Percentiles rank a stretch among this genome's conserved stretches.
Conservation (phyloP, 1,284 basidiomycete genomes). For the Pulchroboletus neoregius region DNA sequence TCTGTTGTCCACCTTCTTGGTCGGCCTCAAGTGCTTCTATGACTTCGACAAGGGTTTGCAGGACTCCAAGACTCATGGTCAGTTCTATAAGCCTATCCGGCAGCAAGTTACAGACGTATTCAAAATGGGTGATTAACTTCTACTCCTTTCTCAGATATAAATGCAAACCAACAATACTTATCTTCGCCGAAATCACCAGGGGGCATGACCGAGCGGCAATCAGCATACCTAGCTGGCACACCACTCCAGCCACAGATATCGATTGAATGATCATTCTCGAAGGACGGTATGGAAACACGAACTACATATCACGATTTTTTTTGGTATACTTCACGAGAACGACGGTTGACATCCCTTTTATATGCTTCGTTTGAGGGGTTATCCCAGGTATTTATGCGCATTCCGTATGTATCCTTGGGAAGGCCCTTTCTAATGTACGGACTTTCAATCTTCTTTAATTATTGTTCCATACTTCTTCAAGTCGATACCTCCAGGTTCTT, state of each 20-base stretch:
- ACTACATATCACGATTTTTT: conserved; percentile 4
- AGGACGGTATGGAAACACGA: neutral
- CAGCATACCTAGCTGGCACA: conserved; percentile 30
- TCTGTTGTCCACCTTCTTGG: conserved; percentile 63
- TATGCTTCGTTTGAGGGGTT: conserved; percentile 1
- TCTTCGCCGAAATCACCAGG: conserved; percentile 38
- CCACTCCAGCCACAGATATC: conserved; percentile 45
- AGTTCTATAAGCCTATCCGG: conserved; percentile 42
- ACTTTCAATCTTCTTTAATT: conserved; percentile 21
- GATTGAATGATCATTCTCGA: conserved; percentile 39
- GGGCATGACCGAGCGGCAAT: conserved; percentile 45
- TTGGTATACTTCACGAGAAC: conserved; percentile 5
- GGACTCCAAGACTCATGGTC: conserved; percentile 68
- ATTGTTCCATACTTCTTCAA: conserved; percentile 9
- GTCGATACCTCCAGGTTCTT: conserved; percentile 4
- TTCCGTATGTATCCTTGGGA: conserved; percentile 13
- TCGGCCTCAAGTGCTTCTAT: conserved; percentile 72
- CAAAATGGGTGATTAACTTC: conserved; percentile 36
- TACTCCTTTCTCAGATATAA: conserved; percentile 41
- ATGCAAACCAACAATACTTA: conserved; percentile 46
- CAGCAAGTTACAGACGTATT: conserved; percentile 23
- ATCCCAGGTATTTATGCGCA: conserved; percentile 3
- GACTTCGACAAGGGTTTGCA: conserved; percentile 76
- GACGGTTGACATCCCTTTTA: neutral
- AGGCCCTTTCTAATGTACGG: conserved; percentile 21